Evolutionary conservation across 805 yeast species (phyloP), one percentile per base, ranked within the genome.

Genomic region (Clavispora asparagi): DNA sequence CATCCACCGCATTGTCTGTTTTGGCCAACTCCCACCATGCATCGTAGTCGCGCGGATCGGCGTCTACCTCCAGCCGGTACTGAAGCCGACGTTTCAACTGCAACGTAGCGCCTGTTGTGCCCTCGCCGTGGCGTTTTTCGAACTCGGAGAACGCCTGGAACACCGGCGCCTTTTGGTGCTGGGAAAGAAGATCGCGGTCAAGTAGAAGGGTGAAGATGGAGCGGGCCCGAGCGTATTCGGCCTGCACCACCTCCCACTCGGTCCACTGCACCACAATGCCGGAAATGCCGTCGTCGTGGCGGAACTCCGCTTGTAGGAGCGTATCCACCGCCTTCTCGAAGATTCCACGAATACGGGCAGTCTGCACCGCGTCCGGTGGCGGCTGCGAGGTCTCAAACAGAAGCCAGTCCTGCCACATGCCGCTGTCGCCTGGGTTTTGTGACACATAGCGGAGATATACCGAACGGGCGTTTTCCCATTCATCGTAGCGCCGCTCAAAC

Each of bases 381-480:
- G 49, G 50, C 23, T 50, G 50, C 25, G 71, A 71, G 39, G 74
- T 71, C 61, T 91, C 97, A 58, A 86, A 88, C 19, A 72, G 68
- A 1, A 81, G 73, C 96, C 96, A 91, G 45, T 74, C 73, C 25
- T 77, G 50, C 96, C 97, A 91, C 16, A 83, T 78, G 11, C 66
- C 72, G 1, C 78, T 63, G 6, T 59, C 60, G 0, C 87, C 83
- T 53, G 77, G 78, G 43, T 41, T 50, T 35, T 50, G 59, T 13
- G 35, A 28, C 19, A 69, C 58, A 54, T 79, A 84, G 43, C 79
- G 68, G 40, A 75, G 71, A 62, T 70, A 90, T 0, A 90, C 64
- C 1, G 66, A 58, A 49, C 96, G 64, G 4, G 76, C 87, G 39
- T 81, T 79, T 16, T 70, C 75, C 19, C 53, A 52, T 47, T 82